Percentiles rank a stretch among this genome's conserved stretches.
These are phyloP conservation scores for Graphilbum ipis-grandicollis DNA, from an alignment of 2,329 filamentous ascomycete species.

Conservation along the genomic window DNA sequence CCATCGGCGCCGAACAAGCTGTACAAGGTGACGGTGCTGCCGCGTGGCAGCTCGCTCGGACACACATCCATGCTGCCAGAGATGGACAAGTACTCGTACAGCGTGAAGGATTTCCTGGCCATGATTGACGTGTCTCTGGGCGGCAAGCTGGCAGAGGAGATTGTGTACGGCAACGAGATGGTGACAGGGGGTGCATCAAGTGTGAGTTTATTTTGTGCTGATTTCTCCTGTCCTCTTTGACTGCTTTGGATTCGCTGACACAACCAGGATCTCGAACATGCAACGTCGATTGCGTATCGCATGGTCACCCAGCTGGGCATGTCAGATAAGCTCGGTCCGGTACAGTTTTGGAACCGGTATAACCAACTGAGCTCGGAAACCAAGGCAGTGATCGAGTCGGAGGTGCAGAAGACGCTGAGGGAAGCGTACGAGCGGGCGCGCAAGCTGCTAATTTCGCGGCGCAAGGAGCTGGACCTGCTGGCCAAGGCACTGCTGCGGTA, in stretches of 20 bases:
- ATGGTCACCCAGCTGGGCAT: slow-evolving; percentile 88
- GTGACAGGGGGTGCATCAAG: slow-evolving; percentile 77
- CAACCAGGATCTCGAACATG: slow-evolving; percentile 58
- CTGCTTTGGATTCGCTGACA: background rate
- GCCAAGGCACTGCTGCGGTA: slow-evolving; percentile 86
- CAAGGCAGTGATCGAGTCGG: slow-evolving; percentile 68
- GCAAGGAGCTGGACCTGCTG: slow-evolving; percentile 72
- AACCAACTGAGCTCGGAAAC: slow-evolving; percentile 70
- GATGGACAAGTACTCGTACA: slow-evolving; percentile 81
- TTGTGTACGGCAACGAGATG: slow-evolving; percentile 79
- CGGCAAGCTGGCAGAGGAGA: slow-evolving; percentile 67
- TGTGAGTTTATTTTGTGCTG: slow-evolving; percentile 30
- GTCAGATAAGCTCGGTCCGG: slow-evolving; percentile 72
- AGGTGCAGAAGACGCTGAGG: slow-evolving; percentile 72
- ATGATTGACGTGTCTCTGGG: slow-evolving; percentile 57
- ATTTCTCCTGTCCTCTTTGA: background rate
- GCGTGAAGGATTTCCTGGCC: slow-evolving; percentile 63
- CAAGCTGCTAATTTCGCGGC: slow-evolving; percentile 53
- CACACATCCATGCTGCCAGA: slow-evolving; percentile 78
- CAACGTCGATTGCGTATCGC: slow-evolving; percentile 65
- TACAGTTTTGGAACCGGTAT: slow-evolving; percentile 74
- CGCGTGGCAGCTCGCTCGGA: slow-evolving; percentile 70
- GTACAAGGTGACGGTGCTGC: slow-evolving; percentile 96
- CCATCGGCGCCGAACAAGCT: slow-evolving; percentile 55
- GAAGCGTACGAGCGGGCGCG: slow-evolving; percentile 62